These are phyloP conservation scores for Plenodomus biglobosus DNA, from an alignment of 2,329 filamentous ascomycete species.

Conservation along the genomic window DNA sequence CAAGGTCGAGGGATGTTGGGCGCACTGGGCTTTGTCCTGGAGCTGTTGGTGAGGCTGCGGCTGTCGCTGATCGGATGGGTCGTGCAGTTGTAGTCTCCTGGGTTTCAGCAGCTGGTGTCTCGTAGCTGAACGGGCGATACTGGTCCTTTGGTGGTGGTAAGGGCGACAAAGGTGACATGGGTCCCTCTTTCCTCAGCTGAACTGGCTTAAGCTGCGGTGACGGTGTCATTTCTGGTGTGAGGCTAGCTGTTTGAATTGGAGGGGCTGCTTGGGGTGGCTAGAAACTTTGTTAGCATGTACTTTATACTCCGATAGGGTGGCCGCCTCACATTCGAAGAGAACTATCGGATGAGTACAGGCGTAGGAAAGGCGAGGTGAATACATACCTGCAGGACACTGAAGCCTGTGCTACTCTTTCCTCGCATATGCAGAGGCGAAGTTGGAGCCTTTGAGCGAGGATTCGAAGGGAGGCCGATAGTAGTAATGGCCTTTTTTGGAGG, in stretches of 20 bases:
- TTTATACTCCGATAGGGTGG: neutral
- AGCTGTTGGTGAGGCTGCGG: constrained; percentile 2
- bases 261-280: constrained; percentile 28
- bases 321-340: constrained; percentile 7
- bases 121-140: constrained; percentile 32
- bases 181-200: constrained; percentile 13
- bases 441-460: constrained; percentile 29
- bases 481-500: constrained; percentile 29
- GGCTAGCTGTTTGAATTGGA: constrained; percentile 15
- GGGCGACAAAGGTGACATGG: constrained; percentile 28
- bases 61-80: neutral
- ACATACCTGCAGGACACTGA: constrained; percentile 43
- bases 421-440: constrained; percentile 32
- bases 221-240: constrained; percentile 37
- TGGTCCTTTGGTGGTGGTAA: constrained; percentile 17
- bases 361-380: constrained; percentile 26
- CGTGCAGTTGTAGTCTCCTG: constrained; percentile 4
- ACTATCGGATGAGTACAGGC: constrained; percentile 25
- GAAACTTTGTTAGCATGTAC: neutral
- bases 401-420: constrained; percentile 43
- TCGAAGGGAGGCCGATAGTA: constrained; percentile 28
- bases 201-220: constrained; percentile 25
- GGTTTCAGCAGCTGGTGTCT: constrained; percentile 12
- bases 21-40: constrained; percentile 1
- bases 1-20: neutral